Percentiles rank a stretch among this genome's conserved stretches.
Conservation (phyloP, 495 filamentous ascomycete genomes). For the Talaromyces trachyspermus region DNA sequence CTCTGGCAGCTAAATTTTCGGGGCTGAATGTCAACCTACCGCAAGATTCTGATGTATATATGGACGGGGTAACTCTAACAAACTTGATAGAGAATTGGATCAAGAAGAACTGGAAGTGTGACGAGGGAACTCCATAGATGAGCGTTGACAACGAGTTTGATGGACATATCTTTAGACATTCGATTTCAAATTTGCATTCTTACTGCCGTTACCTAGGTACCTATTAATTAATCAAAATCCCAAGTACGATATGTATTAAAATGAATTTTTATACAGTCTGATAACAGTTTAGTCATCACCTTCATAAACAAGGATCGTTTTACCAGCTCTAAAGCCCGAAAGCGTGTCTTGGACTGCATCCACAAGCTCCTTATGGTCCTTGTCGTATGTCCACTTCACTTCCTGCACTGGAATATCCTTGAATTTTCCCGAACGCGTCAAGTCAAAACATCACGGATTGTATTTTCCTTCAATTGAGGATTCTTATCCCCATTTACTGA, state of each 20-base stretch:
- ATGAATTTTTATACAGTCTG: constrained; percentile 5
- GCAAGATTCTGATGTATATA: constrained; percentile 52
- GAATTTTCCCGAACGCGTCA: constrained; percentile 69
- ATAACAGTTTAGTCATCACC: constrained; percentile 27
- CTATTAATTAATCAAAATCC: no score
- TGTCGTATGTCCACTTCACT: constrained; percentile 73
- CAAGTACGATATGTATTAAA: no score
- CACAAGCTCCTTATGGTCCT: constrained; percentile 52
- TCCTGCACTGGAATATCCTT: constrained; percentile 73
- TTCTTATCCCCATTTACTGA: constrained; percentile 80
- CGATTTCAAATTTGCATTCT: no score
- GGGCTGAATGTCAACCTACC: constrained; percentile 51
- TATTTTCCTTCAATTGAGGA: constrained; percentile 64
- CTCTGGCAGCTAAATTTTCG: constrained; percentile 62
- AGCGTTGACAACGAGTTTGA: no score
- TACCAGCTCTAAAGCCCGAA: constrained; percentile 72
- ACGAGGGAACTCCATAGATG: no score
- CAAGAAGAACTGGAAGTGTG: constrained; percentile 65
- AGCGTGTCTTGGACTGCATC: constrained; percentile 69
- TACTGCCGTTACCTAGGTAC: no score
- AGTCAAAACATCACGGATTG: constrained; percentile 72
- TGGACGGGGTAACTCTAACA: constrained; percentile 61
- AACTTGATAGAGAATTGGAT: constrained; percentile 73
- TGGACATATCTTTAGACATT: no score
- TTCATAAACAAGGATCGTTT: constrained; percentile 82